Percentiles rank a stretch among this genome's conserved stretches.
phyloP scores from a whole-genome alignment of 2,329 filamentous ascomycete genomes.

The Pseudocercospora musae region DNA sequence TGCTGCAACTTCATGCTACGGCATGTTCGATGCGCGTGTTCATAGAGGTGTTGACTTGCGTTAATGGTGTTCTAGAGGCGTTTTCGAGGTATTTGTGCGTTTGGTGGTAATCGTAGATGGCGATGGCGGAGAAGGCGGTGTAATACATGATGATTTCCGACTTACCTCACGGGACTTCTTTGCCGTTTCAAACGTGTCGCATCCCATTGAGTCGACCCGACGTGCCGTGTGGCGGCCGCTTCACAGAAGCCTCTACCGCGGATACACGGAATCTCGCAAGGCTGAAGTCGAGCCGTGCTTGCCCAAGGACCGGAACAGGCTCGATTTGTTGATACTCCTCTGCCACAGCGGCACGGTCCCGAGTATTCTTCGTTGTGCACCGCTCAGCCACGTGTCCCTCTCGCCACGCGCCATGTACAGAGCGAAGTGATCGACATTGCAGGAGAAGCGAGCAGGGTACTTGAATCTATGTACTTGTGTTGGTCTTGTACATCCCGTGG shows the following conservation, averaged over 20 bases:
- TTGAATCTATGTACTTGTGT: not conserved
- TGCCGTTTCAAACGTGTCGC: not conserved
- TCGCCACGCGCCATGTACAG: not conserved
- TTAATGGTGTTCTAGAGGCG: not conserved
- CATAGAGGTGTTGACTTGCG: not conserved
- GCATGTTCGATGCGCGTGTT: not conserved
- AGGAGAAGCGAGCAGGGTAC: not conserved
- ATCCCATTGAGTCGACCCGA: too few species aligned
- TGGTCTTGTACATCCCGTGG: not conserved
- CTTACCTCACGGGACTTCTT: not conserved
- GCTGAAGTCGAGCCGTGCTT: not conserved
- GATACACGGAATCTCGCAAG: too few species aligned
- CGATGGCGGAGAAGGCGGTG: not conserved
- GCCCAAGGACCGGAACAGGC: too few species aligned
- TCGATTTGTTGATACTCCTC: not conserved
- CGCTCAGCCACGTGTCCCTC: slow-evolving; percentile 1
- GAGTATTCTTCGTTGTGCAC: not conserved
- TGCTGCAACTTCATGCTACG: not conserved
- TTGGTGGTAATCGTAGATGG: not conserved
- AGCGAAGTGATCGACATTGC: not conserved
- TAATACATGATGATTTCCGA: not conserved
- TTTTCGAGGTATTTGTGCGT: not conserved
- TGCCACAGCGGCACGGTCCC: not conserved
- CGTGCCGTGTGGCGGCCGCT: too few species aligned
- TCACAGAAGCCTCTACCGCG: too few species aligned